Evolutionary conservation across 2,329 filamentous ascomycete genomes (phyloP).

Genomic region (Dactylella cylindrospora): DNA sequence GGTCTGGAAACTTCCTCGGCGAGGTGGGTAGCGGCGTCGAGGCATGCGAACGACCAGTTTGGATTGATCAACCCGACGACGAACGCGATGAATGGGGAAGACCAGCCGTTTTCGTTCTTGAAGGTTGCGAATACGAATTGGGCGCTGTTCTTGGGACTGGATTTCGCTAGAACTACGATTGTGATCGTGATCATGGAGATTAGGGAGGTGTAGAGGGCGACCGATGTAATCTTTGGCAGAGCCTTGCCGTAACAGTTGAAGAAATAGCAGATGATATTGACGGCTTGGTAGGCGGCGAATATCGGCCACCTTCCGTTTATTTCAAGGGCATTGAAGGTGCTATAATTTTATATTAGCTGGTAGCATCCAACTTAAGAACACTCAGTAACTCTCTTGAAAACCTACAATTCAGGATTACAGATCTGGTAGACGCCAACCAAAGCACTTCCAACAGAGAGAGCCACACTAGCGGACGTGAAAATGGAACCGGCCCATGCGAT

Average conservation of each 20-base stretch:
- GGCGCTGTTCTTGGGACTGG: constrained; percentile 54
- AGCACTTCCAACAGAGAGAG: constrained; percentile 56
- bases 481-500: constrained; percentile 60
- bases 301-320: constrained; percentile 57
- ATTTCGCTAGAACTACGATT: constrained; percentile 56
- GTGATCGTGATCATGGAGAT: constrained; percentile 56
- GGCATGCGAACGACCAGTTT: constrained; percentile 56
- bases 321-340: constrained; percentile 4
- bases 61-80: constrained; percentile 59
- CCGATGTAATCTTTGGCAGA: constrained; percentile 48
- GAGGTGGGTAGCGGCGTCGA: constrained; percentile 58
- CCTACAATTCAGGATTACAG: constrained; percentile 59
- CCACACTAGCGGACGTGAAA: constrained; percentile 60
- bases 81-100: constrained; percentile 57
- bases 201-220: constrained; percentile 55
- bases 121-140: constrained; percentile 60
- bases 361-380: not conserved
- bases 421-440: constrained; percentile 59
- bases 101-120: constrained; percentile 60
- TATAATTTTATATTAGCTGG: not conserved
- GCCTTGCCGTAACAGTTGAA: constrained; percentile 58
- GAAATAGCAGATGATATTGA: constrained; percentile 55
- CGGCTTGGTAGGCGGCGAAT: constrained; percentile 55
- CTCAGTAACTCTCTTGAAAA: no score
- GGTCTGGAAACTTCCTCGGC: constrained; percentile 59